A percentile compares a stretch with the other conserved stretches of the same genome.
phyloP scores from a whole-genome alignment of 2,329 filamentous ascomycete species.

The Pyrenophora teres region DNA sequence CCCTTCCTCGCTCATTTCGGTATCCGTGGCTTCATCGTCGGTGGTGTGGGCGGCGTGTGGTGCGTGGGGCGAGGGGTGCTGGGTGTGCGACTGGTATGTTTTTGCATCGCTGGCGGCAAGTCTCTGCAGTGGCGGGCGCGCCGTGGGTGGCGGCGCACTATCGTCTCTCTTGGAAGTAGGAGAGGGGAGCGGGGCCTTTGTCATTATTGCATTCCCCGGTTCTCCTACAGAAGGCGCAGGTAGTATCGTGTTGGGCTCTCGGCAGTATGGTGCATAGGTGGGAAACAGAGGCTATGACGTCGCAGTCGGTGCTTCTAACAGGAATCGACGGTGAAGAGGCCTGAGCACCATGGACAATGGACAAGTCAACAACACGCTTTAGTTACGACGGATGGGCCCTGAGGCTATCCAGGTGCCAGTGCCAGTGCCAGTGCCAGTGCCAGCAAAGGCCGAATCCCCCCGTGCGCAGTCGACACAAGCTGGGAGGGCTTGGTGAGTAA shows the following conservation, averaged over 20 bases:
- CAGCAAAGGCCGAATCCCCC: slow-evolving; percentile 3
- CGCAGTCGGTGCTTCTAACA: slow-evolving; percentile 14
- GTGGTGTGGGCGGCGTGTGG: slow-evolving; percentile 1
- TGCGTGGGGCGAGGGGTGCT: slow-evolving; percentile 1
- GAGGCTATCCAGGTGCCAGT: slow-evolving; percentile 1
- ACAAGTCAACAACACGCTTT: slow-evolving; percentile 3
- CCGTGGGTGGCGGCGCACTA: slow-evolving; percentile 8
- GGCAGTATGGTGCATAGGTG: slow-evolving; percentile 12
- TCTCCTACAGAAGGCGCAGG: slow-evolving; percentile 18
- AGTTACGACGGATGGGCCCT: neutral
- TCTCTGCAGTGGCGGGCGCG: slow-evolving; percentile 39
- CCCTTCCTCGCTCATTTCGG: slow-evolving; percentile 28
- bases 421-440: neutral
- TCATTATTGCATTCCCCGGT: slow-evolving; percentile 39
- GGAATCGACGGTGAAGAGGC: slow-evolving; percentile 10
- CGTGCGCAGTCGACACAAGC: slow-evolving; percentile 1
- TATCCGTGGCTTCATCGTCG: slow-evolving; percentile 28
- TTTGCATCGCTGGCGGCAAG: slow-evolving; percentile 24
- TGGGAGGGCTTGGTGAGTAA: slow-evolving; percentile 9
- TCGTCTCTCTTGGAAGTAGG: slow-evolving; percentile 24
- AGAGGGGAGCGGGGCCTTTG: slow-evolving; percentile 31
- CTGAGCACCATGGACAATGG: slow-evolving; percentile 7
- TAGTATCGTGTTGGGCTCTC: slow-evolving; percentile 16
- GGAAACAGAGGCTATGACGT: slow-evolving; percentile 20
- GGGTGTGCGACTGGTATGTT: slow-evolving; percentile 10